Evolutionary conservation across 805 yeast species (phyloP), one percentile per base, ranked within the genome.

Genomic region (Henningerozyma blattae): DNA sequence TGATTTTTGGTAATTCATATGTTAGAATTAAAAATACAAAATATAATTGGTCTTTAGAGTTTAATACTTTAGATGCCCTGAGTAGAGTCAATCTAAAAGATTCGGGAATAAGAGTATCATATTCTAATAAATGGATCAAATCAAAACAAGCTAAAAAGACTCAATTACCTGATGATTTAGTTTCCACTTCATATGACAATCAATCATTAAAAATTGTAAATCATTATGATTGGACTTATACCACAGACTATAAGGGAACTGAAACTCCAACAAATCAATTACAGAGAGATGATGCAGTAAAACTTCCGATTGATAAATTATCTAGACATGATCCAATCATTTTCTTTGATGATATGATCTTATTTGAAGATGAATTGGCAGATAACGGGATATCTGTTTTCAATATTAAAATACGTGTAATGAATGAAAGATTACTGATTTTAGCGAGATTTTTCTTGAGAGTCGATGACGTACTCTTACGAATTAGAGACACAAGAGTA

Each of bases 151-250:
- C 27, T 2, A 37, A 54, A 31, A 59, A 54, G 26, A 44, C 33
- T 20, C 17, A 27, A n/a, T 18, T 31, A 9, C 39, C 38, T 18
- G 48, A 48, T 37, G 56, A 53, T 41, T 54, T 42, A 39, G 46
- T 48, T 22, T 50, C 47, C 18, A 64, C 67, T 50, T 54, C 67
- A 50, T 24, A 24, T 24, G n/a, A 6, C n/a, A 12, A 24, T 5
- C 15, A 24, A 8, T 67, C 76, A 35, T 55, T 65, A 49, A 71
- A 79, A 30, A 71, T 79, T 24, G 72, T 78, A 33, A 79, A 80
- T 46, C 91, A 95, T 2, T 91, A 75, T 52, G 98, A 91, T 61
- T 91, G 99, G 99, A 89, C 98, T 0, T 91, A 91, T 53, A 72
- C 95, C 0, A 75, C 94, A 1, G 40, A 65, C 31, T 91, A 89